phyloP scores from a whole-genome alignment of 164 flowering plant species.

The Macadamia tetraphylla region DNA sequence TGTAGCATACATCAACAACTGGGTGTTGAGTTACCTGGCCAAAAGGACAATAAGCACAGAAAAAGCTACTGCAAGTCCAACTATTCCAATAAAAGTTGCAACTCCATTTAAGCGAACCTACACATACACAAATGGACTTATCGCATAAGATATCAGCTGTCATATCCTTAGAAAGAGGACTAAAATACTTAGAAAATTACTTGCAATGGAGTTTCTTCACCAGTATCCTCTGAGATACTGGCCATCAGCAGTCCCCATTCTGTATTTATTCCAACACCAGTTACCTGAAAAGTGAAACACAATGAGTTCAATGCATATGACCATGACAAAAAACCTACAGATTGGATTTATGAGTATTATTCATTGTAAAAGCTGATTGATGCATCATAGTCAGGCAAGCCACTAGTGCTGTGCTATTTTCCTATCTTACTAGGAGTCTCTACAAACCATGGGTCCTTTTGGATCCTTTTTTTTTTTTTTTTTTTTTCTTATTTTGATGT shows the following conservation, averaged over 20 bases:
- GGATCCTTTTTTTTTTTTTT: no score
- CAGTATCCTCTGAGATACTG: constrained; percentile 90
- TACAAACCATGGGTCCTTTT: no score
- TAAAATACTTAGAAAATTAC: constrained; percentile 24
- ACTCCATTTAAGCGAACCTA: constrained; percentile 96
- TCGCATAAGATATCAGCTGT: neutral
- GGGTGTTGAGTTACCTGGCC: constrained; percentile 40
- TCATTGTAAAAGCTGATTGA: no score
- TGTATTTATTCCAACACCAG: constrained; percentile 90
- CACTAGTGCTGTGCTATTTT: no score
- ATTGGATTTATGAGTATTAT: no score
- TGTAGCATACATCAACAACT: neutral
- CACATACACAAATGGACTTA: neutral
- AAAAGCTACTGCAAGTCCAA: constrained; percentile 76
- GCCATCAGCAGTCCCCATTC: constrained; percentile 99
- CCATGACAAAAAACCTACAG: no score
- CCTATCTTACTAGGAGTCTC: no score
- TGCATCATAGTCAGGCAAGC: no score
- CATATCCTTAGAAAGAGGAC: neutral
- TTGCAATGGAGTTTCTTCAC: constrained; percentile 99
- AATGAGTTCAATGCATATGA: neutral
- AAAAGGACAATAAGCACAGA: constrained; percentile 68
- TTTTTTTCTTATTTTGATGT: no score
- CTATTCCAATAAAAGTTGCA: constrained; percentile 88
- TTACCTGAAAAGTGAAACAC: constrained; percentile 45